phyloP scores from a whole-genome alignment of 2,329 filamentous ascomycete genomes.

The Fusarium duplospermum region DNA sequence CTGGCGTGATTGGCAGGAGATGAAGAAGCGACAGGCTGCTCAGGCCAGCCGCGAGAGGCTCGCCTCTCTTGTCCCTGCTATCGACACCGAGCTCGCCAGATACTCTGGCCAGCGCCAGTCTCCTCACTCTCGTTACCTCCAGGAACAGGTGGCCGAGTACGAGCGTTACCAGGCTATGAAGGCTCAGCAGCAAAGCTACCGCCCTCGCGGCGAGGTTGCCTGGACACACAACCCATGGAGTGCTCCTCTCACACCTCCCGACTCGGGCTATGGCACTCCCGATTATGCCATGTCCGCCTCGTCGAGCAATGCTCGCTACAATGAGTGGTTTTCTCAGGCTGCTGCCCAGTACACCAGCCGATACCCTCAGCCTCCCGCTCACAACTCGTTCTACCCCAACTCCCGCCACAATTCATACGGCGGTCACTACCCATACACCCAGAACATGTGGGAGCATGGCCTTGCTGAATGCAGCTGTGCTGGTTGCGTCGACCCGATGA shows the following conservation, averaged over 20 bases:
- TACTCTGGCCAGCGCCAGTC: slow-evolving; percentile 53
- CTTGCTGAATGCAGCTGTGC: slow-evolving; percentile 63
- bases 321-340: slow-evolving; percentile 66
- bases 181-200: slow-evolving; percentile 54
- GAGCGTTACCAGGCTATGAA: slow-evolving; percentile 62
- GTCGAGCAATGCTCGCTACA: slow-evolving; percentile 65
- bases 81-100: slow-evolving; percentile 57
- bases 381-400: slow-evolving; percentile 54
- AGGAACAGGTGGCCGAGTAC: slow-evolving; percentile 67
- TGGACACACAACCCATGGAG: slow-evolving; percentile 60
- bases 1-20: slow-evolving; percentile 68
- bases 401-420: slow-evolving; percentile 56
- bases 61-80: slow-evolving; percentile 59
- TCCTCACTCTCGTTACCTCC: slow-evolving; percentile 60
- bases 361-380: slow-evolving; percentile 57
- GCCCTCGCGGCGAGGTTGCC: slow-evolving; percentile 55
- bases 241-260: slow-evolving; percentile 67
- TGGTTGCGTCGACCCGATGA: slow-evolving; percentile 59
- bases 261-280: slow-evolving; percentile 71
- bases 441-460: slow-evolving; percentile 64
- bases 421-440: slow-evolving; percentile 58
- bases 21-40: slow-evolving; percentile 65
- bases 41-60: slow-evolving; percentile 63
- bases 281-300: slow-evolving; percentile 68
- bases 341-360: slow-evolving; percentile 57